Base-by-base conservation (phyloP, 352 stramenopile species). In the Phytophthora podocarpi region DNA sequence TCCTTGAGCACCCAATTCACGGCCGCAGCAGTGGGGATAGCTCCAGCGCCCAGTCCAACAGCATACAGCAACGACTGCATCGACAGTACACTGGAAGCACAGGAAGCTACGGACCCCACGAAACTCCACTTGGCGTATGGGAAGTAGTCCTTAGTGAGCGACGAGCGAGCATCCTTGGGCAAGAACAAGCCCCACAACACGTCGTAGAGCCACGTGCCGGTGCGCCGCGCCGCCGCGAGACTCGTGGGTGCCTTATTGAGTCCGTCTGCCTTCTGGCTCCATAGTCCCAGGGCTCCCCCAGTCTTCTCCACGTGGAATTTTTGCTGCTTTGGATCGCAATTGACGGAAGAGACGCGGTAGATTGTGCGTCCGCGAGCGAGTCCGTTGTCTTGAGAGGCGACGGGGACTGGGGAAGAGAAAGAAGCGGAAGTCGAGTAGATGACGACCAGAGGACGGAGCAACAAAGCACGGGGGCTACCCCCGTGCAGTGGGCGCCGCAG, bases 1-100 rank as follows among this genome's bases (percentile, higher is more conserved):
- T 99, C 97, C 70, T 99, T 99, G 34, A 99, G 85, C 8, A 90
- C 81, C 97, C 97, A 99, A 72, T 99, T 98, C 11, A 98, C 76
- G 3, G 95, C 94, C 10, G 95, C 97, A 8, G 96, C 95, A 18
- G 87, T 93, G 0, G 87, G 83, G 41, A 93, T 87, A 40, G 84
- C 79, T 42, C 90, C 89, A 18, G 84, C 87, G 8, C 95, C 91
- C 1, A 98, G 78, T 0, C 95, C 96, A n/a, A 98, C 91, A 6
- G 95, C 93, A 51, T 98, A 91, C 12, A 99, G 72, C 34, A 98
- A 70, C 30, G 91, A 94, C 71, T 98, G 94, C 70, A 97, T 99
- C 10, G 90, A 97, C 48, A 98, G 67, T 16, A 99, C 91, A 56
- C 95, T 91, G 7, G 76, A 71, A 24, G 91, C 82, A 46, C 87